Base-by-base conservation (phyloP, 2,329 filamentous ascomycete species). In the Calcarisporium arbuscula region DNA sequence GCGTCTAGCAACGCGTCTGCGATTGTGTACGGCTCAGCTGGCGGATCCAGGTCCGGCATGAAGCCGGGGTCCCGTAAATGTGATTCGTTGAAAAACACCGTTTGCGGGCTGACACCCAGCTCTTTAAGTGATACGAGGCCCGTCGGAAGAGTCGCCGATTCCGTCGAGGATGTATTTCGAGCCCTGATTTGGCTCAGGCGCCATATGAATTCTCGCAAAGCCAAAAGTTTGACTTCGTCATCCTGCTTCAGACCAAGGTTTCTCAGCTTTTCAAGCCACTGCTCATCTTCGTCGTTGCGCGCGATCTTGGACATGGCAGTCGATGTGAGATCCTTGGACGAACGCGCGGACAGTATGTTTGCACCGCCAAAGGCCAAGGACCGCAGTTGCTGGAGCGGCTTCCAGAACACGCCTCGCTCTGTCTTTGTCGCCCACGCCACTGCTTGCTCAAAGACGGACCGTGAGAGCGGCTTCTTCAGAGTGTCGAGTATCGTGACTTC, bases 281-380 rank as follows among this genome's bases (percentile, higher is more conserved):
- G 78, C 42, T 95, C 88, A 52, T 98, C 92, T 56, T 96, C 90
- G 8, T 94, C 88, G 46, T 89, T 95, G 52, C 80, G 89, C 1
- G 74, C 62, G 4, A 84, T 64, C 45, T 76, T 78, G 43, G 68
- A 72, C 19, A 92, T 60, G 8, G 77, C 67, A 47, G 72, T 74
- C 31, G 65, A 56, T 23, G 69, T 70, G 34, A 72, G 55, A 41
- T 82, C 79, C 49, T 67, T 70, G 30, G 72, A 66, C 29, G 74
- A 70, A 41, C 76, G 69, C 3, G 67, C 64, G 9, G 73, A 68
- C 16, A 74, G 49, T 12, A 68, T 72, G 5, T 48, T 49, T 6
- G 76, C 71, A 2, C 76, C 73, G 1, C 77, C 80, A 46, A 89
- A 84, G 2, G 80, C 76, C 27, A 67, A 53, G 10, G 68, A 65